phyloP scores from a whole-genome alignment of 768 basidiomycete genomes.

The Tephrocybe sp. region DNA sequence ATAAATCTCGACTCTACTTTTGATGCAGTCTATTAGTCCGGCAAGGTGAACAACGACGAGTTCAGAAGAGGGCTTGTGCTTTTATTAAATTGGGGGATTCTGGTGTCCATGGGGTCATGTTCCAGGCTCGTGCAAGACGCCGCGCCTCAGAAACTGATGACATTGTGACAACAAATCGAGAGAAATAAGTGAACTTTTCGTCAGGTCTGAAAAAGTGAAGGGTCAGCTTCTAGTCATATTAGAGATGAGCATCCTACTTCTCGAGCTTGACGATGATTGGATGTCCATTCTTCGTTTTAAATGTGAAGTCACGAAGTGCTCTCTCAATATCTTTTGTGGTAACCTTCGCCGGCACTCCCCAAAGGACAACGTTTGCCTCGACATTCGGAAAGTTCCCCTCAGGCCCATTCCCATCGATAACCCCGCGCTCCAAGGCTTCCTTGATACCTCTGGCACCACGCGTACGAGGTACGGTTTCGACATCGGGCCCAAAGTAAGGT shows the following conservation, averaged over 20 bases:
- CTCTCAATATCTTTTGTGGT: constrained; percentile 32
- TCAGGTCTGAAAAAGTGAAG: constrained; percentile 28
- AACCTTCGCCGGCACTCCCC: constrained; percentile 59
- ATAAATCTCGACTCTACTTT: constrained; percentile 9
- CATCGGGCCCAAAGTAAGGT: constrained; percentile 21
- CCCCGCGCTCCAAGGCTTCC: constrained; percentile 24
- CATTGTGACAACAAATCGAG: constrained; percentile 58
- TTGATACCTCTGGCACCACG: constrained; percentile 32
- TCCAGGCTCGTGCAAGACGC: constrained; percentile 59
- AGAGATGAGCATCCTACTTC: constrained; percentile 37
- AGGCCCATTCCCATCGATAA: constrained; percentile 42
- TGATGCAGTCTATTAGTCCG: background rate
- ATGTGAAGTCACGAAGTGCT: constrained; percentile 42
- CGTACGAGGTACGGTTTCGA: constrained; percentile 12
- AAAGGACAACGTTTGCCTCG: constrained; percentile 57
- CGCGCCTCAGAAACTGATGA: constrained; percentile 65
- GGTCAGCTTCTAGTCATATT: background rate
- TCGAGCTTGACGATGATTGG: constrained; percentile 51
- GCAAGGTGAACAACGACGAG: background rate
- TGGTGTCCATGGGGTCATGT: constrained; percentile 44
- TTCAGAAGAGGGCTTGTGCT: constrained; percentile 23
- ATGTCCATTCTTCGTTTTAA: constrained; percentile 40
- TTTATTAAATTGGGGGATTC: constrained; percentile 10
- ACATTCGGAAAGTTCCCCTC: constrained; percentile 48
- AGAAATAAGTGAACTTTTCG: constrained; percentile 41